phyloP scores from a whole-genome alignment of 1,284 basidiomycete species.

The Trichosporon sp. region DNA sequence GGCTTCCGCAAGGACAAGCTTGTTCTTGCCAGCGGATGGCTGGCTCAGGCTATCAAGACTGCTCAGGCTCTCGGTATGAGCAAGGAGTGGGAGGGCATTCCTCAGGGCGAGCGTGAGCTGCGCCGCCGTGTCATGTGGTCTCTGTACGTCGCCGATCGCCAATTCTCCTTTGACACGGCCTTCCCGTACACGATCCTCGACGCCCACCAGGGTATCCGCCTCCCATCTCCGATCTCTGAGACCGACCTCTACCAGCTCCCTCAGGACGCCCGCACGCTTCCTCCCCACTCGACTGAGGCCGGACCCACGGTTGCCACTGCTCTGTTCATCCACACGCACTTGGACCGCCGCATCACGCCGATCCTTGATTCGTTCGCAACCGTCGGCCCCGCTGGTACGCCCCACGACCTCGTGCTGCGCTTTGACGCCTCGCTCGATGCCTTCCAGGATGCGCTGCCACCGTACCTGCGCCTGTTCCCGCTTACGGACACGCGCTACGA shows the following conservation, averaged over 20 bases:
- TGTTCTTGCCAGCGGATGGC: conserved; percentile 30
- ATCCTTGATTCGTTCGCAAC: conserved; percentile 41
- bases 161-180: conserved; percentile 37
- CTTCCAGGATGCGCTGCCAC: conserved; percentile 41
- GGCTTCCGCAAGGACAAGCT: conserved; percentile 27
- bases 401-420: conserved; percentile 32
- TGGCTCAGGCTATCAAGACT: conserved; percentile 40
- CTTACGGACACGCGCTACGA: conserved; percentile 38
- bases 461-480: conserved; percentile 39
- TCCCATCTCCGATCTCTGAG: conserved; percentile 42
- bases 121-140: conserved; percentile 41
- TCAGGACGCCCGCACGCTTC: conserved; percentile 25
- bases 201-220: conserved; percentile 36
- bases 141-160: conserved; percentile 40
- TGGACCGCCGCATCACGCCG: conserved; percentile 35
- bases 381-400: conserved; percentile 30
- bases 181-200: conserved; percentile 44
- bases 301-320: conserved; percentile 36
- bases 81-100: conserved; percentile 41
- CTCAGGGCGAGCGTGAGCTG: conserved; percentile 39
- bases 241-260: conserved; percentile 35
- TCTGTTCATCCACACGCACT: conserved; percentile 40
- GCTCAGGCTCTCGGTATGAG: conserved; percentile 41
- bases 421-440: conserved; percentile 38
- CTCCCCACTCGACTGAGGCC: conserved; percentile 30